phyloP scores from a whole-genome alignment of 345 rosid species.

The Gossypioides kirkii region DNA sequence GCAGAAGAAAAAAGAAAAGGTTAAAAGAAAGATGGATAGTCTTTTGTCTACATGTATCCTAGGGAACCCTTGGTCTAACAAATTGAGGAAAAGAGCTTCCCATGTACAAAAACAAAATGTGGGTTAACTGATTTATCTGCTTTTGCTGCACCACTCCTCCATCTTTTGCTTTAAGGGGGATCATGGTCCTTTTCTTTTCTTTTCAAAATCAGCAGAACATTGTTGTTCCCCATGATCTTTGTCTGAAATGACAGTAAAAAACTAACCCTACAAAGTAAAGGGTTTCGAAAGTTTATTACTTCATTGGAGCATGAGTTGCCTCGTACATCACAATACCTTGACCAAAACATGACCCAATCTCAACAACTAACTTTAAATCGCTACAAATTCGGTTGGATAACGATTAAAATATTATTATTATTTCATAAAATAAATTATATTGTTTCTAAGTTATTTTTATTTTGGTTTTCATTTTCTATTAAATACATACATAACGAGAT shows the following conservation, averaged over 20 bases:
- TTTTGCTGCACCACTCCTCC: slow-evolving; percentile 12
- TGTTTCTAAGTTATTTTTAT: too few relatives aligned
- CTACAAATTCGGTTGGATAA: too few relatives aligned
- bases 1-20: slow-evolving; percentile 12
- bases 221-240: slow-evolving; percentile 33
- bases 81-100: not conserved
- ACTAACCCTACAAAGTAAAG: slow-evolving; percentile 34
- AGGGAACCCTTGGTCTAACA: slow-evolving; percentile 24
- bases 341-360: not conserved
- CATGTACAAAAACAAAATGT: not conserved
- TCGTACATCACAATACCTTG: not conserved
- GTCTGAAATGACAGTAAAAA: slow-evolving; percentile 29
- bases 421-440: too few relatives aligned
- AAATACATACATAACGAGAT: too few relatives aligned
- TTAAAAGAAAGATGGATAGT: slow-evolving; percentile 45
- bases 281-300: slow-evolving; percentile 18
- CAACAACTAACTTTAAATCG: not conserved
- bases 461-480: too few relatives aligned
- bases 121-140: not conserved
- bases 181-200: not conserved
- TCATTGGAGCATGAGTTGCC: not conserved
- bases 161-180: slow-evolving; percentile 2
- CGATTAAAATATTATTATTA: too few relatives aligned
- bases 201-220: not conserved
- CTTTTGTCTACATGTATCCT: slow-evolving; percentile 38